Evolutionary conservation across 768 basidiomycete species (phyloP), one percentile per base, ranked within the genome.

Genomic region (Megacollybia marginata): DNA sequence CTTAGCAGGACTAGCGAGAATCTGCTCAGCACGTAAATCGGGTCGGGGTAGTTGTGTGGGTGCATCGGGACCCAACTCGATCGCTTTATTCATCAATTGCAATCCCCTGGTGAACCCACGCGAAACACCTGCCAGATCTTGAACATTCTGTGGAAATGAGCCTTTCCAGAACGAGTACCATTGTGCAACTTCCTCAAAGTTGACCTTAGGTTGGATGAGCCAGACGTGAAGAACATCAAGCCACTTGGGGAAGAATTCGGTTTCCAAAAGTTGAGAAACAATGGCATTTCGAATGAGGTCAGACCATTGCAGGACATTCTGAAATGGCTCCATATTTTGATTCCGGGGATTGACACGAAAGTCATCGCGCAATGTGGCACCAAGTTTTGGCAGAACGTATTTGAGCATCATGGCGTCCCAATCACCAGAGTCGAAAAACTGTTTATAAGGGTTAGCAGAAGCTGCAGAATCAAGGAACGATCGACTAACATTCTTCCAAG

Each of bases 241-340:
- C 93, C 94, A 99, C 62, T 96, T 95, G 4, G 92, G 90, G 77
- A 97, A 97, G 72, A 98, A 95, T 59, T 92, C 92, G 5, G 78
- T 76, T 63, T 95, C 90, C 54, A 99, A 69, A 11, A 99, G 70
- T 59, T 93, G 89, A 1, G 83, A 75, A 58, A 96, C 76, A 53
- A 95, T 78, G 4, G 87, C 82, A 0, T 80, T 66, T 8, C 89
- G 84, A 33, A 98, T 72, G 49, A 90, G 72, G 32, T 70, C 63
- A 10, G 75, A 71, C 96, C 96, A 99, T 1, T 72, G 71, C 42
- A 97, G 71, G 15, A 92, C 88, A 47, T 73, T 73, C 16, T 83
- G 71, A 43, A 99, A 73, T 0, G 93, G 88, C 19, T 72, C 73
- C 83, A 98, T 87, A 57, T 91, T 79, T 64, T 99, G 96, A 32